phyloP scores from a whole-genome alignment of 2,329 filamentous ascomycete genomes.

The Venturia asperata region DNA sequence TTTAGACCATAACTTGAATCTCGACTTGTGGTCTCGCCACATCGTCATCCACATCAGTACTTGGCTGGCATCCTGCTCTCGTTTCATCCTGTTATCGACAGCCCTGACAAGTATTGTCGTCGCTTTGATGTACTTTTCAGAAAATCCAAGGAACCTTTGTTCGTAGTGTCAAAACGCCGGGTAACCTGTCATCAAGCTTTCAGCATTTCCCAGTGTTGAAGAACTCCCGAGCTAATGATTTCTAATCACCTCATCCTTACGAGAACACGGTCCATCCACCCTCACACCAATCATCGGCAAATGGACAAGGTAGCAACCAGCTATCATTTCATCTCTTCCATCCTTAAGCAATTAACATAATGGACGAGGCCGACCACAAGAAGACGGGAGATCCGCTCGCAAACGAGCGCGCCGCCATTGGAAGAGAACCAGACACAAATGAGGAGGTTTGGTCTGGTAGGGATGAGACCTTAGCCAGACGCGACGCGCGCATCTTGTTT shows the following conservation, averaged over 20 bases:
- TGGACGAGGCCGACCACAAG: background rate
- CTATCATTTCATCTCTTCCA: background rate
- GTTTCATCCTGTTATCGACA: background rate
- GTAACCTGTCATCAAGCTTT: background rate
- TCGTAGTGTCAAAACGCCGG: background rate
- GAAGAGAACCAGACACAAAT: background rate
- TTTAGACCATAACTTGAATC: no score
- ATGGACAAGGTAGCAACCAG: background rate
- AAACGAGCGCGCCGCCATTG: background rate
- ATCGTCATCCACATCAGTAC: no score
- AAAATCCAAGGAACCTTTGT: no score
- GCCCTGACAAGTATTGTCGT: background rate
- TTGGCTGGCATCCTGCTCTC: no score
- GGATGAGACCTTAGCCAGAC: background rate
- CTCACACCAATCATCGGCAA: background rate
- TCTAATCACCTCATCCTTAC: background rate
- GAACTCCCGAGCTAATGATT: background rate
- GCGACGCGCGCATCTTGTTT: background rate
- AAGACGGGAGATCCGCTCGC: background rate
- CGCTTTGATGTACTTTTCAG: background rate
- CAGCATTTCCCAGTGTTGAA: background rate
- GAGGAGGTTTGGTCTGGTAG: background rate
- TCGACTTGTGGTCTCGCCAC: no score
- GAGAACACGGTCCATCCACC: background rate
- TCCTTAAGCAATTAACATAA: background rate